phyloP scores from a whole-genome alignment of 192 early-diverging fungal genomes.

The Helicostylum pulchrum region DNA sequence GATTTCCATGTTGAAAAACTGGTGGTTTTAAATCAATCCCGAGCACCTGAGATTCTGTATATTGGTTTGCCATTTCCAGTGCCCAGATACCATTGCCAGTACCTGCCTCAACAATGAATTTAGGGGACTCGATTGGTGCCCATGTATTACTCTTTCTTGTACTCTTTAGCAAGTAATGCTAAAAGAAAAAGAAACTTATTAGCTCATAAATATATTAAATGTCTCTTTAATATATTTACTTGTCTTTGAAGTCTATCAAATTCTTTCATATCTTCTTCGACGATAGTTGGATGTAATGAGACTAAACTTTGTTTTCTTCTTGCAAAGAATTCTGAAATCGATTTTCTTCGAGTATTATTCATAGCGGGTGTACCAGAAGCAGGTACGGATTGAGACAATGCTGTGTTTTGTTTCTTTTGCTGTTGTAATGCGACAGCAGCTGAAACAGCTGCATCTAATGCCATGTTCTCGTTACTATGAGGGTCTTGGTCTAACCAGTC shows the following conservation, averaged over 20 bases:
- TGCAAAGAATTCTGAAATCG: conserved; percentile 32
- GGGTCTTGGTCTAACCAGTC: conserved; percentile 25
- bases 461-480: neutral
- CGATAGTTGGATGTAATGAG: conserved; percentile 10
- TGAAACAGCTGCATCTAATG: conserved; percentile 7
- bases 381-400: conserved; percentile 1
- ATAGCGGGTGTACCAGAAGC: neutral
- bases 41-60: conserved; percentile 19
- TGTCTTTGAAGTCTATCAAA: conserved; percentile 30
- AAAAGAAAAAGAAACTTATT: neutral
- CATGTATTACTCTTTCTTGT: conserved; percentile 29
- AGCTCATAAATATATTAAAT: neutral
- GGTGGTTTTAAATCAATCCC: conserved; percentile 27
- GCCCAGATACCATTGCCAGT: conserved; percentile 40
- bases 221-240: conserved; percentile 6
- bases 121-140: conserved; percentile 23
- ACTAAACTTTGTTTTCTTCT: conserved; percentile 28
- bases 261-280: conserved; percentile 25
- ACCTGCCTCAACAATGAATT: conserved; percentile 33
- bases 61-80: conserved; percentile 30
- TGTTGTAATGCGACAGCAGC: conserved; percentile 4
- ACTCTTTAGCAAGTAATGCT: conserved; percentile 41
- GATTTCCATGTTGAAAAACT: conserved; percentile 13
- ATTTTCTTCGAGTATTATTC: conserved; percentile 20
- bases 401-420: neutral